Base-by-base conservation (phyloP, 2,329 filamentous ascomycete genomes). In the Lachnellula subtilissima region DNA sequence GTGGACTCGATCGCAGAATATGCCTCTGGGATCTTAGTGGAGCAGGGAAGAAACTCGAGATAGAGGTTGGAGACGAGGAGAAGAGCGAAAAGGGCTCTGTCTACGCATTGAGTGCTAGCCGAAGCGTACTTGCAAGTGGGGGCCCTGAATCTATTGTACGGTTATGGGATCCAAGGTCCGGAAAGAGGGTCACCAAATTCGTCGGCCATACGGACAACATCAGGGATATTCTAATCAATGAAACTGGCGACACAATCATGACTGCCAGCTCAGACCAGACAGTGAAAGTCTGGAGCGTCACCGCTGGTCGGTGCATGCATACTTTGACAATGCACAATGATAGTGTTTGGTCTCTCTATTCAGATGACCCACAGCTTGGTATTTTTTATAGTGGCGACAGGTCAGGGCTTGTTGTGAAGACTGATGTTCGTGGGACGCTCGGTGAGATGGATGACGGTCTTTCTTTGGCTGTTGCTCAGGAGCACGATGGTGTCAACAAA, bases 271-370 rank as follows among this genome's bases (percentile, higher is more conserved):
- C 93, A 1, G 94, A 99, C 71, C 91, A 96, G 74, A 97, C 94
- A 0, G 87, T 99, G 76, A 99, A 99, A 75, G 85, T 97, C 56
- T 99, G 94, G 94, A 97, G 92, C 63, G 86, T 97, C 64, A 94
- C 89, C 11, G 93, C 91, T 22, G 94, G 94, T 54, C 83, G 94
- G 64, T 99, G 94, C 78, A 93, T 97, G 87, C 91, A 97, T 73
- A 99, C 94, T 0, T 82, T 99, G 65, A 97, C 92, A 53, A 99
- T 99, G 94, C 94, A 99, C 74, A 96, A 96, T 69, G 91, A 96
- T 69, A 97, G 92, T 70, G 90, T 99, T 22, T 99, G 94, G 94
- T 95, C 91, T 1, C 78, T 99, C 22, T 96, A 88, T 72, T 97
- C 94, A 0, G 86, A 93, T 53, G 85, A 96, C 65, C 91, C 92